Conservation (phyloP, 805 yeast genomes). For the Grigorovia transvaalensis region DNA sequence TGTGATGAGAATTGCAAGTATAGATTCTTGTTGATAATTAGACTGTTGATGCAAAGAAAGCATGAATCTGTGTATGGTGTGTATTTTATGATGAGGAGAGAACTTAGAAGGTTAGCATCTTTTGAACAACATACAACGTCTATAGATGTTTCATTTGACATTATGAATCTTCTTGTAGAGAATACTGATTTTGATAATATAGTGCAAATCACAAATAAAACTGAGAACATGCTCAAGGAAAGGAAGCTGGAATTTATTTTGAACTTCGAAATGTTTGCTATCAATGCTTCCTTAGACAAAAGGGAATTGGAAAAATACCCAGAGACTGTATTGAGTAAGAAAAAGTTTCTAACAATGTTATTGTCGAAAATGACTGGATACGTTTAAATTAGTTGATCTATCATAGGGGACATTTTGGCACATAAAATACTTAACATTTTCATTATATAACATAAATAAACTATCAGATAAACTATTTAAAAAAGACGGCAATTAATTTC, state of each 20-base stretch:
- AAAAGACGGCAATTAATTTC: too few species aligned
- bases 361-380: slow-evolving; percentile 12
- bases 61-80: slow-evolving; percentile 22
- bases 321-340: slow-evolving; percentile 11
- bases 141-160: slow-evolving; percentile 24
- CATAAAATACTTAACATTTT: not conserved
- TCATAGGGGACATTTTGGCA: not conserved
- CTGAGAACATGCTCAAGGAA: slow-evolving; percentile 12
- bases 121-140: slow-evolving; percentile 19
- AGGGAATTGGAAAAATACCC: slow-evolving; percentile 6
- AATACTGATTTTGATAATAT: slow-evolving; percentile 18
- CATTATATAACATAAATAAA: not conserved
- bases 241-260: slow-evolving; percentile 11
- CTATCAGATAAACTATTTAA: too few species aligned
- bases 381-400: not conserved
- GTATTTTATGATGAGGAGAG: slow-evolving; percentile 22
- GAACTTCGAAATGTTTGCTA: slow-evolving; percentile 8
- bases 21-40: slow-evolving; percentile 22
- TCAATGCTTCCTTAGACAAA: slow-evolving; percentile 4
- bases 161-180: slow-evolving; percentile 18
- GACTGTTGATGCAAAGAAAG: slow-evolving; percentile 19
- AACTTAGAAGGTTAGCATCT: slow-evolving; percentile 20
- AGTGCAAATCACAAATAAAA: slow-evolving; percentile 9
- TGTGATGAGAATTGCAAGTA: slow-evolving; percentile 27
- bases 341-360: slow-evolving; percentile 12